Evolutionary conservation across 2,329 filamentous ascomycete species (phyloP).

Genomic region (Monosporascus sp.): DNA sequence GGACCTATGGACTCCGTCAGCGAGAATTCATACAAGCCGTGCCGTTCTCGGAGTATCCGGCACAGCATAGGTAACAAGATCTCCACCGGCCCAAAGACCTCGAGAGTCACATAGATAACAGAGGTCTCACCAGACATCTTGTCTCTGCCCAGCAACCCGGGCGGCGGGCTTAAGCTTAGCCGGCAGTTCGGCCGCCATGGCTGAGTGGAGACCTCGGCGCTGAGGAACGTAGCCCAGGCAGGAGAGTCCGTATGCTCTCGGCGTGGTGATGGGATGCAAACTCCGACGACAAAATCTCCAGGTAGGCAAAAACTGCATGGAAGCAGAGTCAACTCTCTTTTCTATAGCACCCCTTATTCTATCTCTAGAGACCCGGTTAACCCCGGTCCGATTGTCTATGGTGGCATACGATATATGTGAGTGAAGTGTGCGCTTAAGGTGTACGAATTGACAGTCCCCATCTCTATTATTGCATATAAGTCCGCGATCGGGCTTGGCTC

Average conservation of each 20-base stretch:
- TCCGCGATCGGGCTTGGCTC: neutral
- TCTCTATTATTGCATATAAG: neutral
- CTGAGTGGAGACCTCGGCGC: conserved; percentile 22
- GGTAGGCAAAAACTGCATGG: conserved; percentile 16
- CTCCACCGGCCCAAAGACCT: no score
- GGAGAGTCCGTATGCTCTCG: neutral
- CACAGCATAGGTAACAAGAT: neutral
- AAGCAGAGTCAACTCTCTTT: neutral
- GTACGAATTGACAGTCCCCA: neutral
- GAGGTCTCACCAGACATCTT: conserved; percentile 45
- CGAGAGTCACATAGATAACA: no score
- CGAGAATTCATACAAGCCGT: neutral
- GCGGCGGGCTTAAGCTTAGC: conserved; percentile 45
- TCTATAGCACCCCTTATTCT: neutral
- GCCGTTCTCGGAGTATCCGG: conserved; percentile 1
- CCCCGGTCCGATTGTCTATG: neutral
- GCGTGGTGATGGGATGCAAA: neutral
- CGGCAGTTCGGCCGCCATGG: conserved; percentile 33
- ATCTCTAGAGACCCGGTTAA: conserved; percentile 1
- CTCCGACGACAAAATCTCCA: conserved; percentile 6
- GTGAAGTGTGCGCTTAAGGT: neutral
- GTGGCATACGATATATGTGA: neutral
- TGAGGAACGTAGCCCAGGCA: neutral
- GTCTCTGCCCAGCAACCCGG: conserved; percentile 42
- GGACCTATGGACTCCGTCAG: conserved; percentile 37